Conservation (phyloP, 371 early-diverging fungal genomes). For the Circinella minor region DNA sequence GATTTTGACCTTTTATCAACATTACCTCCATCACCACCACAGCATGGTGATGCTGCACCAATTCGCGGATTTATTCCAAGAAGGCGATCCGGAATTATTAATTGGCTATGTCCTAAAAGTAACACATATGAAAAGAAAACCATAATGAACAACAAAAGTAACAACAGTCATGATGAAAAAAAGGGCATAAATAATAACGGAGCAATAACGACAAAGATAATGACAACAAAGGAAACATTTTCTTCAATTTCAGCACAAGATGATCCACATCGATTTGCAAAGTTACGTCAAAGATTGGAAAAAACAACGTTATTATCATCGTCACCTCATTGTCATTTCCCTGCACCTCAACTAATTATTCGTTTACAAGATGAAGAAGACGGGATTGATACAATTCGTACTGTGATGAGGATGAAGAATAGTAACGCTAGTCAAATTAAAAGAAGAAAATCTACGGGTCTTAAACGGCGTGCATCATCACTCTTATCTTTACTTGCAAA, state of each 20-base stretch:
- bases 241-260: constrained; percentile 1
- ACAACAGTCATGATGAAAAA: not conserved
- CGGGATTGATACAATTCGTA: constrained; percentile 24
- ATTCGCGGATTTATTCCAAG: not conserved
- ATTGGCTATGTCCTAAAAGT: not conserved
- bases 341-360: constrained; percentile 58
- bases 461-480: constrained; percentile 19
- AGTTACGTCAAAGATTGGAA: constrained; percentile 53
- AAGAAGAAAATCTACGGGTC: not conserved
- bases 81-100: not conserved
- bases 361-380: constrained; percentile 61
- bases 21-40: not conserved
- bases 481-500: constrained; percentile 18
- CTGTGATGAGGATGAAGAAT: constrained; percentile 19
- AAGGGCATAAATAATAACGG: no score
- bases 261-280: constrained; percentile 37
- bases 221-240: not conserved
- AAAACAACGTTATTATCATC: constrained; percentile 54
- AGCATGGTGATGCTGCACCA: not conserved
- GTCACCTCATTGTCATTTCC: constrained; percentile 62
- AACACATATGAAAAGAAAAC: not conserved
- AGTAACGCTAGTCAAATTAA: not conserved
- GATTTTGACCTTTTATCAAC: constrained; percentile 41
- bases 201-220: not conserved
- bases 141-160: not conserved